Conservation (phyloP, 148 eudicot species). For the Hydrangea macrophylla region DNA sequence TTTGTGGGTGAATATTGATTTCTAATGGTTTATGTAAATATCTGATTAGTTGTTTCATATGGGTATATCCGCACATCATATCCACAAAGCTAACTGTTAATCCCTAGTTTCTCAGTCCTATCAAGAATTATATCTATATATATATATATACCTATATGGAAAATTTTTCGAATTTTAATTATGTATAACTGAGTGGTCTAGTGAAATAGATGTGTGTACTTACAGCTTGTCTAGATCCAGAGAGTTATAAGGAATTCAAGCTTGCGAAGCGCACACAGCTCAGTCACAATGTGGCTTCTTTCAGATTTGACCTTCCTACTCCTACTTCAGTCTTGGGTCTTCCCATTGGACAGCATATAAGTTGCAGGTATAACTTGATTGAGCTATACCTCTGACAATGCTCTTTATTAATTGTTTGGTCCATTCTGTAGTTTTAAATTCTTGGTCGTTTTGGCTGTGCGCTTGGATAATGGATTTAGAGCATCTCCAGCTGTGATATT, state of each 20-base stretch:
- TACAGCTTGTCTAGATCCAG: conserved; percentile 75
- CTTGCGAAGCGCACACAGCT: conserved; percentile 68
- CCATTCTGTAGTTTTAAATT: no score
- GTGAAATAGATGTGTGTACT: conserved; percentile 15
- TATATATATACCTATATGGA: not conserved
- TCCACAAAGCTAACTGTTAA: no score
- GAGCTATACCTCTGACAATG: not conserved
- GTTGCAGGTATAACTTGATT: conserved; percentile 67
- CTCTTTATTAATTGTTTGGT: not conserved
- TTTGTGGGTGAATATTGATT: not conserved
- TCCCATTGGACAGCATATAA: conserved; percentile 90
- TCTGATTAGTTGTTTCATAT: no score
- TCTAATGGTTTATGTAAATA: not conserved
- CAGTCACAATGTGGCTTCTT: conserved; percentile 92
- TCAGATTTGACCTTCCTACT: conserved; percentile 78
- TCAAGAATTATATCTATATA: not conserved
- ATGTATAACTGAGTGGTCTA: not conserved
- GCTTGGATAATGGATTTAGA: not conserved
- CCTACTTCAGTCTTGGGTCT: conserved; percentile 91
- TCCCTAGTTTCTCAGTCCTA: no score
- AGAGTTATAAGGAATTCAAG: conserved; percentile 81
- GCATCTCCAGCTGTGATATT: no score
- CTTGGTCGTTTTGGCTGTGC: not conserved
- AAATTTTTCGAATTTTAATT: not conserved
- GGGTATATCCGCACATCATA: no score